phyloP scores from a whole-genome alignment of 306 rosid species.

The Begonia loranthoides region DNA sequence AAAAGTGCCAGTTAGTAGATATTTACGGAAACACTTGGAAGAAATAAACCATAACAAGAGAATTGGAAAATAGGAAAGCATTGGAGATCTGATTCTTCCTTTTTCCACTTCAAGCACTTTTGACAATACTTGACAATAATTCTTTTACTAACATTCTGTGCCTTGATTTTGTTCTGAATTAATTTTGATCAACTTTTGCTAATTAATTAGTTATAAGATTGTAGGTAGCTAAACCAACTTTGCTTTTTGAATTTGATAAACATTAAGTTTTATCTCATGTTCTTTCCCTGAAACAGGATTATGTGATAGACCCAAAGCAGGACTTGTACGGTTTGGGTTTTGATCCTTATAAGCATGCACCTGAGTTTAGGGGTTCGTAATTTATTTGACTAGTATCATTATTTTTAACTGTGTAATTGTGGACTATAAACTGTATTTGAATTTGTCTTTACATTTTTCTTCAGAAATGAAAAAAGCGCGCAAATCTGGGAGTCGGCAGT shows the following conservation, averaged over 20 bases:
- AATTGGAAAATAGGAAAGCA: too few relatives aligned
- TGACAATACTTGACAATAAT: too few relatives aligned
- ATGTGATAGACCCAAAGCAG: slow-evolving; percentile 67
- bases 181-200: too few relatives aligned
- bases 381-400: slow-evolving; percentile 1
- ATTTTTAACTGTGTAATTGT: background rate
- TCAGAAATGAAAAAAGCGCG: slow-evolving; percentile 71
- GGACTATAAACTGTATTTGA: slow-evolving; percentile 4
- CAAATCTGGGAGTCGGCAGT: slow-evolving; percentile 30
- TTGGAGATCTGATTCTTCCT: too few relatives aligned
- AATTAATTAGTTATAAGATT: too few relatives aligned
- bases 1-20: too few relatives aligned
- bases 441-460: background rate
- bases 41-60: too few relatives aligned
- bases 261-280: background rate
- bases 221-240: too few relatives aligned
- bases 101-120: too few relatives aligned
- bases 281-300: slow-evolving; percentile 33
- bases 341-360: slow-evolving; percentile 94
- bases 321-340: slow-evolving; percentile 91
- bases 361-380: slow-evolving; percentile 82
- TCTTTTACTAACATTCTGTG: too few relatives aligned
- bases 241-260: background rate
- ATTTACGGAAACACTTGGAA: too few relatives aligned
- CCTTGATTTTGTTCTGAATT: too few relatives aligned